A percentile compares a stretch with the other conserved stretches of the same genome.
These are phyloP conservation scores for Flaveria trinervia DNA, from an alignment of 129 eudicot genomes.

Conservation along the genomic window DNA sequence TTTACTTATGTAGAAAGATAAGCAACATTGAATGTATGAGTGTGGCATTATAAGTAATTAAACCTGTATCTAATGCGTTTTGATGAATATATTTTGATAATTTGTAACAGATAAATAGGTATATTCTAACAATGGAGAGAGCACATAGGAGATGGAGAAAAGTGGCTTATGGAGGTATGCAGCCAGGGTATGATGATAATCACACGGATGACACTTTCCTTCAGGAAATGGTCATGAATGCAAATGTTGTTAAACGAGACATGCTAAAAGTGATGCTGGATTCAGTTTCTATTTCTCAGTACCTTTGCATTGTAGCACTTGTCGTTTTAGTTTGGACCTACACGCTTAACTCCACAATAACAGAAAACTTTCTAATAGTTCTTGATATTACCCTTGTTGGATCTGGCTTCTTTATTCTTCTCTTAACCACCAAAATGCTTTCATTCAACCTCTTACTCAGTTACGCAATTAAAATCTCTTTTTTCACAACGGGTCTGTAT, in stretches of 20 bases:
- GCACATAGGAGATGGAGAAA: slow-evolving; percentile 75
- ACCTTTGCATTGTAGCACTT: slow-evolving; percentile 82
- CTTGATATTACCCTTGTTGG: slow-evolving; percentile 70
- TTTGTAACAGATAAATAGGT: slow-evolving; percentile 1
- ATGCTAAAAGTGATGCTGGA: slow-evolving; percentile 75
- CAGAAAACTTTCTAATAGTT: slow-evolving; percentile 54
- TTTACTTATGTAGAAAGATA: background rate
- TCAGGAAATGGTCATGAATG: slow-evolving; percentile 96
- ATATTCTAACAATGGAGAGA: slow-evolving; percentile 35
- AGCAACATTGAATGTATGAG: background rate
- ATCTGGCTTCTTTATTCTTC: slow-evolving; percentile 63
- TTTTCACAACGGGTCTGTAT: slow-evolving; percentile 64
- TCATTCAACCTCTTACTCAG: slow-evolving; percentile 55
- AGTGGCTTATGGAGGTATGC: slow-evolving; percentile 99
- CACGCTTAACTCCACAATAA: slow-evolving; percentile 64
- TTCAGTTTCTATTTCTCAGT: slow-evolving; percentile 84
- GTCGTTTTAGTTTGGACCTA: slow-evolving; percentile 84
- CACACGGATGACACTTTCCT: slow-evolving; percentile 87
- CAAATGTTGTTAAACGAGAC: slow-evolving; percentile 85
- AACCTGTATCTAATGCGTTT: background rate
- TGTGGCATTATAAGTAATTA: background rate
- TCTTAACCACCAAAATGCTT: slow-evolving; percentile 64
- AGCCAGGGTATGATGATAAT: slow-evolving; percentile 87
- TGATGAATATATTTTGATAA: background rate
- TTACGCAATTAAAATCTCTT: slow-evolving; percentile 67